phyloP scores from a whole-genome alignment of 352 stramenopile genomes.

The Phytophthora fragariae region DNA sequence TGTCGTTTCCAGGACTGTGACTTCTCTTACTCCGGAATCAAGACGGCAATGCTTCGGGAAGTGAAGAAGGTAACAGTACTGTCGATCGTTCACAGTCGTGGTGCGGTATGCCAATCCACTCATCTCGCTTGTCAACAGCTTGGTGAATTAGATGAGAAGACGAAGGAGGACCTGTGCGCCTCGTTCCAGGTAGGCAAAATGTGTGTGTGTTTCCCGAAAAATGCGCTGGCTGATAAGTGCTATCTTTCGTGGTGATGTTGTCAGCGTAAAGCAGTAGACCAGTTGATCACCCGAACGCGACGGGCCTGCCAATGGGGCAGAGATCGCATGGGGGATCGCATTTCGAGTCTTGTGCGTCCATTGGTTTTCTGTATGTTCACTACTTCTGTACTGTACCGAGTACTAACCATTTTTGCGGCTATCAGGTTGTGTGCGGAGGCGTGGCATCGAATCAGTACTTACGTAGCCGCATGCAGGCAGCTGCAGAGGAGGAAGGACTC shows the following conservation, averaged over 20 bases:
- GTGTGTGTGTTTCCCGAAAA: neutral
- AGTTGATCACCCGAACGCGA: slow-evolving; percentile 79
- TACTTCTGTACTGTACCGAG: neutral
- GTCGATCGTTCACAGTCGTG: neutral
- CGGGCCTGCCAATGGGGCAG: slow-evolving; percentile 88
- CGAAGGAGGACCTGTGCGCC: slow-evolving; percentile 92
- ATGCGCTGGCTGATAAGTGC: neutral
- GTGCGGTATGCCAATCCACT: neutral
- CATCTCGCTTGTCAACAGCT: slow-evolving; percentile 51
- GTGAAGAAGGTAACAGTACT: slow-evolving; percentile 55
- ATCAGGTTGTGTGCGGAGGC: slow-evolving; percentile 95
- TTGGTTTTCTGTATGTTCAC: neutral
- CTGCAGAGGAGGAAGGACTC: slow-evolving; percentile 60
- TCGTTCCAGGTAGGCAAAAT: slow-evolving; percentile 87
- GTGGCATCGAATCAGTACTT: slow-evolving; percentile 98
- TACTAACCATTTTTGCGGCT: slow-evolving; percentile 1
- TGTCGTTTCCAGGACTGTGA: slow-evolving; percentile 88
- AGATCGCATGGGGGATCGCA: slow-evolving; percentile 50
- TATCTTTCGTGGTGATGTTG: neutral
- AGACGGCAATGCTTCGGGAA: slow-evolving; percentile 94
- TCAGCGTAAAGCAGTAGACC: slow-evolving; percentile 61
- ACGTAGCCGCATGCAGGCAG: slow-evolving; percentile 79
- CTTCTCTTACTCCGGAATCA: slow-evolving; percentile 98
- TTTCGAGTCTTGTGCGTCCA: slow-evolving; percentile 81
- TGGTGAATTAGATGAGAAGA: slow-evolving; percentile 51